phyloP scores from a whole-genome alignment of 768 basidiomycete species.

The Cubamyces sp. region DNA sequence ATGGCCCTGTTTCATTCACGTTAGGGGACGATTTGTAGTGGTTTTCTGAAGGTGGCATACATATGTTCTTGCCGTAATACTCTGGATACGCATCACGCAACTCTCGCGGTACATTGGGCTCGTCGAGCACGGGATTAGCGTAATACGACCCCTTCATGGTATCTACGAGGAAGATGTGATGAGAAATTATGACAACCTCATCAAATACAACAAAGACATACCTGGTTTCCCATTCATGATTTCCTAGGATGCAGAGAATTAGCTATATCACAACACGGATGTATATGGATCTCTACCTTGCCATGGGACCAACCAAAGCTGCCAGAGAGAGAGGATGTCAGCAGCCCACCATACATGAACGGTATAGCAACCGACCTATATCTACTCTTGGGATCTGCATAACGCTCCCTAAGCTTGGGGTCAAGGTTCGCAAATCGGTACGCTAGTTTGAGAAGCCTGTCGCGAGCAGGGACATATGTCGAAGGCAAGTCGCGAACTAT shows the following conservation, averaged over 20 bases:
- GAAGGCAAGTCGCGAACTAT: constrained; percentile 80
- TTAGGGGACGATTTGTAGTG: too few species aligned
- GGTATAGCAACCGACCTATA: constrained; percentile 60
- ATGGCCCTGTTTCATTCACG: constrained; percentile 56
- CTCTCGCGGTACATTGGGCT: constrained; percentile 59
- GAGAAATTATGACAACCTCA: not conserved
- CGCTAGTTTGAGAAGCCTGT: constrained; percentile 73
- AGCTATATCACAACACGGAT: not conserved
- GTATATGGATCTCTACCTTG: constrained; percentile 54
- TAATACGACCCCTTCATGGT: constrained; percentile 93
- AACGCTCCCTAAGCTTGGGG: constrained; percentile 67
- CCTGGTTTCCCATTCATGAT: constrained; percentile 95
- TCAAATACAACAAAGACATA: constrained; percentile 24
- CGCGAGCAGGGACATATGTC: constrained; percentile 63
- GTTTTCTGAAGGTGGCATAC: constrained; percentile 44
- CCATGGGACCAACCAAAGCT: constrained; percentile 99
- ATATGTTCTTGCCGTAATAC: constrained; percentile 89
- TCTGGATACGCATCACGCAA: constrained; percentile 68
- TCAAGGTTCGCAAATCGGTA: constrained; percentile 77
- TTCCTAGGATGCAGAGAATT: constrained; percentile 53
- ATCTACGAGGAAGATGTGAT: constrained; percentile 47
- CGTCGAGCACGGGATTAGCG: constrained; percentile 79
- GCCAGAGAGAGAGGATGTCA: not conserved
- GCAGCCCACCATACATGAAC: not conserved
- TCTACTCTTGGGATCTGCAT: constrained; percentile 68